Conservation (phyloP, 805 yeast genomes). For the Candida quercuum region DNA sequence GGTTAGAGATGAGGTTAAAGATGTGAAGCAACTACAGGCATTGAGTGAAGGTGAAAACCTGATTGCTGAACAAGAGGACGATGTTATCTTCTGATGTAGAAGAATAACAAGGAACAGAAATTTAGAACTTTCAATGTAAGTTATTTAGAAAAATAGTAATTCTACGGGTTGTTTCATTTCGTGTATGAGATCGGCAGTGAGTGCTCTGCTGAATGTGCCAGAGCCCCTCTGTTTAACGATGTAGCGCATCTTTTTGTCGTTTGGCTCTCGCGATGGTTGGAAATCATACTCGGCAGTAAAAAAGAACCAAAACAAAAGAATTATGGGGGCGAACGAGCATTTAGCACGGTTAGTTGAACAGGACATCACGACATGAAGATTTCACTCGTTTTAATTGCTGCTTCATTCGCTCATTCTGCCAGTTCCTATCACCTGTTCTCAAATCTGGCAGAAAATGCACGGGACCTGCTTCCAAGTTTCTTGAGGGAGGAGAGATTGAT, state of each 20-base stretch:
- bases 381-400: background rate
- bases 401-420: background rate
- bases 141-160: too few species aligned
- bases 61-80: slow-evolving; percentile 38
- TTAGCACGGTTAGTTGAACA: background rate
- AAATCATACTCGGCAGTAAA: background rate
- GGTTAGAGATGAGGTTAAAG: slow-evolving; percentile 17
- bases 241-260: too few species aligned
- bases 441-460: background rate
- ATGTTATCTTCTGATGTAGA: slow-evolving; percentile 35
- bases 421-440: background rate
- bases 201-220: too few species aligned
- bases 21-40: slow-evolving; percentile 2
- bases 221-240: too few species aligned
- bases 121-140: background rate
- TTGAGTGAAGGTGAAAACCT: slow-evolving; percentile 19
- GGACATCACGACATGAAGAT: background rate
- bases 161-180: too few species aligned
- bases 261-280: too few species aligned
- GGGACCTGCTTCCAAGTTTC: background rate
- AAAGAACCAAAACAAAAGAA: background rate
- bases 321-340: background rate
- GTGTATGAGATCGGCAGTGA: too few species aligned
- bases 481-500: slow-evolving; percentile 7
- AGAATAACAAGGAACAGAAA: background rate